Base-by-base conservation (phyloP, 2,329 filamentous ascomycete species). In the Alternaria sp. region DNA sequence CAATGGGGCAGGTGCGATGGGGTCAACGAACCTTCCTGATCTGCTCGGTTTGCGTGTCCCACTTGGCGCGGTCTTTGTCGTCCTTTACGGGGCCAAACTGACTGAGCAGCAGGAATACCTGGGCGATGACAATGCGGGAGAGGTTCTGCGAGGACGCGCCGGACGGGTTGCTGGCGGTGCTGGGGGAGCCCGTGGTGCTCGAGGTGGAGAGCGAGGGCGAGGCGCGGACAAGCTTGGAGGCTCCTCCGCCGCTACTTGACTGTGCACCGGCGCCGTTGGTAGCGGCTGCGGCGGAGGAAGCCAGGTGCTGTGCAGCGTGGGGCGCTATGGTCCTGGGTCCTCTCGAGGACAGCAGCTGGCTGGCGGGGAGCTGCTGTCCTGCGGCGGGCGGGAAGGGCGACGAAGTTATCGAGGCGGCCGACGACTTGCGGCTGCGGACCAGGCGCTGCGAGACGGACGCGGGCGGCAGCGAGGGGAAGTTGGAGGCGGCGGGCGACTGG, bases 81-180 rank as follows among this genome's bases (percentile, higher is more conserved):
- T 97, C 94, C 81, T 96, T 97, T 78, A 98, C 91, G 33, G 93
- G 94, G 21, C 76, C 75, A 47, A 80, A 75, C 63, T 80, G 78
- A 83, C 94, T 96, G 70, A 99, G 87, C 61, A 99, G 88, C 69
- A 99, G 89, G 83, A 96, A 97, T 71, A 98, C 90, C 85, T 99
- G 96, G 70, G 96, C 94, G 76, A 97, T 90, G 74, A 96, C 94
- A 80, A 99, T 96, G 83, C 96, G 97, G 65, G 92, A 92, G 74
- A 98, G 86, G 44, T 75, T 80, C 20, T 81, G 79, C 12, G 83
- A 80, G 50, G 82, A 75, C 46, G 78, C 80, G 45, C 66, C 65
- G 58, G 77, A 74, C 71, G 75, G 81, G 74, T 81, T 87, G 81
- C 73, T 82, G 73, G 78, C 82, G 58, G 85, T 83, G 72, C 84